Evolutionary conservation across 495 filamentous ascomycete genomes (phyloP), one percentile per base, ranked within the genome.

Genomic region (Penicillium robsamsonii): DNA sequence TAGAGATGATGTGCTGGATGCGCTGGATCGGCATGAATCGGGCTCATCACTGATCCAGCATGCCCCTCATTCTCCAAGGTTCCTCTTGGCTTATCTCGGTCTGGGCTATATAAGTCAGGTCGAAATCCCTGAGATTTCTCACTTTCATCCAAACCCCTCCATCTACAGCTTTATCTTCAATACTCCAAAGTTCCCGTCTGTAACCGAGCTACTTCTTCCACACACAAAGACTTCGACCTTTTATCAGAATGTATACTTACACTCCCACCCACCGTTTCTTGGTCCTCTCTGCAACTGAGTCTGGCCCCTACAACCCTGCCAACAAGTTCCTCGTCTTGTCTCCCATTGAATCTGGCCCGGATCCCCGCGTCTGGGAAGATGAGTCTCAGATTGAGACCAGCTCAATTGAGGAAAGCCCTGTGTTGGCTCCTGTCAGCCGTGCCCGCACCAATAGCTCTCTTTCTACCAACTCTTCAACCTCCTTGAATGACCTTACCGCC

Each of bases 221-320:
- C 55, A 59, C 33, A 42, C 51, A 53, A 50, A 53, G 51, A 29
- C 49, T n/a, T 31, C 30, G 52, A 3, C 6, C 22, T 43, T 27
- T 27, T 27, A 3, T 49, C 62, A 73, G 60, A 60, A 76, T 76
- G 73, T 71, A 71, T 64, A 62, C 70, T 61, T 46, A 65, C 56
- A 71, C 71, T 55, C 58, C 72, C 56, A 63, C 66, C 58, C 46
- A 58, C 59, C 67, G 68, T 49, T 76, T 76, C 63, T 66, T 76
- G 60, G 65, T 76, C 47, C 66, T 70, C 47, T 69, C 66, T 48
- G 63, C 60, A 40, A 17, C 48, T 41, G 46, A 45, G 27, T 57
- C 59, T 48, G 55, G 49, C 12, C 63, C 68, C 2, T 62, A 60
- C 47, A 43, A 63, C 46, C 64, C 64, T 4, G 57, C 48, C 55